Base-by-base conservation (phyloP, 257 asterid genomes). In the Lantana camara region DNA sequence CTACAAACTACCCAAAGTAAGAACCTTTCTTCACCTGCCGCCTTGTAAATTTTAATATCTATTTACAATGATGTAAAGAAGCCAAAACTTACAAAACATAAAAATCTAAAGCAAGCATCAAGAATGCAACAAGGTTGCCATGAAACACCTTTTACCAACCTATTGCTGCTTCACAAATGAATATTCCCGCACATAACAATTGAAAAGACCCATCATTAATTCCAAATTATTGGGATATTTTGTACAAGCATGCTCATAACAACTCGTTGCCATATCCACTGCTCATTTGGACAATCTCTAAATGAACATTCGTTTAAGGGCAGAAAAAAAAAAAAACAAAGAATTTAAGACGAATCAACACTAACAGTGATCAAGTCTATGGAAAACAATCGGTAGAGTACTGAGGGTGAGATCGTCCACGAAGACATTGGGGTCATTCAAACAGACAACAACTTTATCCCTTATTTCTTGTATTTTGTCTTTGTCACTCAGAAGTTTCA, bases 1-100 rank as follows among this genome's bases (percentile, higher is more conserved):
- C 99, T 90, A 88, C 98, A 90, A 76, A 88, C 96, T 3, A 96
- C 96, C 99, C 99, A 94, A 2, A 88, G 95, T 75, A 90, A 77
- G 81, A 88, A 94, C 82, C 95, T 80, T 75, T 94, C 99, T 80
- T 90, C 96, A 52, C 90, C 85, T 60, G 72, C 82, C 77, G 78
- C 71, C 84, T 90, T 94, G 85, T 94, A 94, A 96, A 90, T 83
- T 70, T 90, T 94, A 60, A 94, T 94, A 64, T 98, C 99, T 74
- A 76, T 86, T 96, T 94, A 80, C 59, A 21, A 53, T 21, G 70
- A 64, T 50, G 55, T 14, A 52, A 42, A 60, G 60, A 11, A 48
- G 44, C 13, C 45, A 19, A 9, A 54, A 45, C 52, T 54, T 24
- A 21, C 57, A 45, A 15, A 29, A 38, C 11, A 69, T 15, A 35